These are phyloP conservation scores for Alternaria consortialis DNA, from an alignment of 2,329 filamentous ascomycete genomes.

Conservation along the genomic window DNA sequence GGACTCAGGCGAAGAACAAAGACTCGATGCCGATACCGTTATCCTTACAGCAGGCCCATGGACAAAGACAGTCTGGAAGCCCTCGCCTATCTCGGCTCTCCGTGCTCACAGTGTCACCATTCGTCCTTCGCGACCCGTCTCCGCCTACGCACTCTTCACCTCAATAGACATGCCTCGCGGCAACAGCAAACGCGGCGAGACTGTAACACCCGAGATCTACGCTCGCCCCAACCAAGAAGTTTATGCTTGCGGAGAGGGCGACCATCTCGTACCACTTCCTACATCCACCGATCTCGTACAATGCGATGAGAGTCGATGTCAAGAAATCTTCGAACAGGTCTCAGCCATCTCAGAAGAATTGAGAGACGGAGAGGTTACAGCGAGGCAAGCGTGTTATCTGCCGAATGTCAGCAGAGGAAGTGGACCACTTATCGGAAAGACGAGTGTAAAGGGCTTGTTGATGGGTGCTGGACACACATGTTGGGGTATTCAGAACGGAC, in stretches of 20 bases:
- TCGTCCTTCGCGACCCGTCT: slow-evolving; percentile 66
- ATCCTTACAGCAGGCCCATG: slow-evolving; percentile 70
- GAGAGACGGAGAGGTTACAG: slow-evolving; percentile 65
- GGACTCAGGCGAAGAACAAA: slow-evolving; percentile 55
- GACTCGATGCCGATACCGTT: slow-evolving; percentile 64
- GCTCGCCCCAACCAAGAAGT: slow-evolving; percentile 87
- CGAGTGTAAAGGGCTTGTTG: slow-evolving; percentile 75
- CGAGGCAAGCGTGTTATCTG: slow-evolving; percentile 90
- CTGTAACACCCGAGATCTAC: slow-evolving; percentile 91
- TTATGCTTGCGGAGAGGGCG: slow-evolving; percentile 93
- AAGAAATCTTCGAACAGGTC: slow-evolving; percentile 86
- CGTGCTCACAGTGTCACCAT: slow-evolving; percentile 72
- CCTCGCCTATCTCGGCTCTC: slow-evolving; percentile 66
- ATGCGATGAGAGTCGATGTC: slow-evolving; percentile 78
- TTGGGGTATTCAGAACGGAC: slow-evolving; percentile 97
- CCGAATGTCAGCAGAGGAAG: slow-evolving; percentile 72
- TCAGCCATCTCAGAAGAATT: slow-evolving; percentile 63
- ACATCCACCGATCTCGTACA: slow-evolving; percentile 77
- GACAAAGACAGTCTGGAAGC: slow-evolving; percentile 63
- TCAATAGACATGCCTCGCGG: slow-evolving; percentile 76
- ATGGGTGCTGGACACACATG: slow-evolving; percentile 93
- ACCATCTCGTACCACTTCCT: slow-evolving; percentile 77
- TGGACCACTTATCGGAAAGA: slow-evolving; percentile 81
- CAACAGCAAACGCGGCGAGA: slow-evolving; percentile 48
- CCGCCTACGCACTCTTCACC: slow-evolving; percentile 83